Base-by-base conservation (phyloP, 2,329 filamentous ascomycete genomes). In the Fusarium sp. region DNA sequence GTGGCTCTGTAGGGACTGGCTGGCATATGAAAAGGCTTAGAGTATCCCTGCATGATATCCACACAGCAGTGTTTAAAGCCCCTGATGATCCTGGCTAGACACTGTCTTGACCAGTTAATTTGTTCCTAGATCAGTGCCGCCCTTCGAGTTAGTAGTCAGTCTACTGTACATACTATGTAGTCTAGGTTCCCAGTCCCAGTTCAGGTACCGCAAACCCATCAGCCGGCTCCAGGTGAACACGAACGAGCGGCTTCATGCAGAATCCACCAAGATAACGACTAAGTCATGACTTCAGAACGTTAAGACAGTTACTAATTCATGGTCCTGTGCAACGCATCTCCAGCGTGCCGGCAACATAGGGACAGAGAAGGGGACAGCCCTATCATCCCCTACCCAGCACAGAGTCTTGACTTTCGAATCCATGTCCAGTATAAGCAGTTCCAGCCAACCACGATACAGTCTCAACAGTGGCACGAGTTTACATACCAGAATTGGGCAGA, bases 181-280 rank as follows among this genome's bases (percentile, higher is more conserved):
- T n/a, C n/a, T n/a, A n/a, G n/a, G n/a, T n/a, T n/a, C n/a, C n/a
- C n/a, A 8, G 5, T 29, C 40, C 21, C 61, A 68, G 42, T 56
- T 63, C 52, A 71, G 66, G 59, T 61, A 51, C 60, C 58, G 55
- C 57, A 64, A 55, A 47, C 59, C 59, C 57, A 39, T 40, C 63
- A 65, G 39, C 59, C 53, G 50, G 59, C 66, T 72, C 71, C 63
- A 72, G 69, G 66, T 70, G 60, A 72, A 68, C 62, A 70, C 56
- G 61, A 66, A 29, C 56, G 42, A 55, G 41, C 50, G 46, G 53
- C 59, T 36, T 48, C 36, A 17, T 62, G 39, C 54, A 54, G 46
- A 33, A 42, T 21, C 15, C 45, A 43, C 37, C 29, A 54, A 23
- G 33, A 35, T 13, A 27, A 23, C 42, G 47, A 29, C 23, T 56